Evolutionary conservation across 768 basidiomycete species (phyloP), one percentile per base, ranked within the genome.

Genomic region (Hericium erinaceus): DNA sequence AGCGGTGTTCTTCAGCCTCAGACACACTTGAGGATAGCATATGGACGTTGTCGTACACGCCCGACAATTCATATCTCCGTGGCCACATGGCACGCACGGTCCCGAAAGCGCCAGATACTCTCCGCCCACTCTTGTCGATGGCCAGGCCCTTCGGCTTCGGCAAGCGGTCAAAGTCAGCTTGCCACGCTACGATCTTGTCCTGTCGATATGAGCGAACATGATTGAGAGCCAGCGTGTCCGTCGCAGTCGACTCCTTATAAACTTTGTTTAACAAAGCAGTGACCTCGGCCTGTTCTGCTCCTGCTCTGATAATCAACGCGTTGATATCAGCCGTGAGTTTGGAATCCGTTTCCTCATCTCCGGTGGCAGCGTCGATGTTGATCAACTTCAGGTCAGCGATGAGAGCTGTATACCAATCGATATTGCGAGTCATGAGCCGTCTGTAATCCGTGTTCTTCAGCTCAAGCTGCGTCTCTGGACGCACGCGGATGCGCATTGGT

Each of bases 101-200:
- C 26, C 78, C 78, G 62, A 92, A 87, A 12, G 52, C 38, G 0
- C 85, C 77, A 20, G 88, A 86, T 4, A 76, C 66, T 60, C 81
- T 75, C 56, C 81, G 82, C 39, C 73, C 72, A 55, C 68, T 74
- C 62, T 66, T 80, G 57, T 83, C 85, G 12, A 68, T 77, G 1
- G 70, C 64, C 11, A 26, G 24, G 67, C 78, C 75, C 64, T 82
- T 85, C 56, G 79, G 85, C 65, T 87, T 90, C 7, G 87, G 87
- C 28, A 98, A 77, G 54, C 84, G 82, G 64, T 92, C 89, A 63
- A 95, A 93, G 67, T 98, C 93, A 60, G 82, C 82, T 69, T 99
- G 94, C 91, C 95, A 98, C n/a, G 89, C 90, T 15, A 95, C 92
- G 50, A 95, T 92, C 68, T 87, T 88, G 64, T 95, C 92, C 73